Conservation (phyloP, 2,329 filamentous ascomycete species). For the Talaromyces sp. region DNA sequence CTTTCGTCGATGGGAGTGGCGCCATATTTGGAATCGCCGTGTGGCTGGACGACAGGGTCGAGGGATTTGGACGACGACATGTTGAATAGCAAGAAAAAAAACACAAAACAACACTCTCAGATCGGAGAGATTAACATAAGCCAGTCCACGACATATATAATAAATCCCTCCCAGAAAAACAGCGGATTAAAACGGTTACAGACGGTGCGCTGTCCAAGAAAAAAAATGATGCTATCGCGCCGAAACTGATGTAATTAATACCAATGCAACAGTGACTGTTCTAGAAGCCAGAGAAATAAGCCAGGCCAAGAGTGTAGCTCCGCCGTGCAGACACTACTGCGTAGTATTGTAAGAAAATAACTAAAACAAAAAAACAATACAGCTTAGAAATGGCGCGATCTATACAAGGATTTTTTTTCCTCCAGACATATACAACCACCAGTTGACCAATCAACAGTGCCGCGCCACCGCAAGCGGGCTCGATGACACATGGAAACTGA, state of each 20-base stretch:
- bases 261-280: not conserved
- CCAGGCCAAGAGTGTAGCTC: not conserved
- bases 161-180: not conserved
- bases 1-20: constrained; percentile 1
- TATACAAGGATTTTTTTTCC: not conserved
- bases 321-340: no score
- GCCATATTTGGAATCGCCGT: not conserved
- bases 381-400: not conserved
- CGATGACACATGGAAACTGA: constrained; percentile 5
- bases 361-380: not conserved
- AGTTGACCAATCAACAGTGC: not conserved
- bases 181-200: not conserved
- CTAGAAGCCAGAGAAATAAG: not conserved
- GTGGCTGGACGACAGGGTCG: not conserved
- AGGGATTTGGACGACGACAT: not conserved
- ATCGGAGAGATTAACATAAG: constrained; percentile 3
- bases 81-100: not conserved
- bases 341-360: not conserved
- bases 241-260: not conserved
- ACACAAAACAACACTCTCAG: not conserved
- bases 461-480: not conserved
- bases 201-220: not conserved
- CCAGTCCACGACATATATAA: not conserved
- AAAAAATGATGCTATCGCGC: not conserved
- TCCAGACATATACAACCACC: not conserved